Evolutionary conservation across 1,284 basidiomycete genomes (phyloP), one percentile per base, ranked within the genome.

Genomic region (Sphagnurus paluster): DNA sequence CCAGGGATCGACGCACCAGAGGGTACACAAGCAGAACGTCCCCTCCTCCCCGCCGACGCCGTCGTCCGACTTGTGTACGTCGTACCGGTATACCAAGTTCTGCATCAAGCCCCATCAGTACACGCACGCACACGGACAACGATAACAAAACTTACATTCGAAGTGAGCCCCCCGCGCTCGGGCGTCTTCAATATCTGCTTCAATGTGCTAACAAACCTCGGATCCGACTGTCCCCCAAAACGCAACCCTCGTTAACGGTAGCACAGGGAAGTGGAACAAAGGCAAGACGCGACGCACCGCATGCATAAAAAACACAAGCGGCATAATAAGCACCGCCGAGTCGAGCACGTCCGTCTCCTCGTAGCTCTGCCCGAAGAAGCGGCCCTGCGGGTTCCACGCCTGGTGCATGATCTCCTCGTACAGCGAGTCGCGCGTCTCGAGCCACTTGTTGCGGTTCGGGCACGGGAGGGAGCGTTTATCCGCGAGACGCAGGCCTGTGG

Each of bases 21-120:
- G 66, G 0, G 89, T 91, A 59, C 87, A 90, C 16, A 90, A 66
- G 54, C 86, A 87, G 64, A 90, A 90, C 0, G 86, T 90, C 6
- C 93, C 93, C 66, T 94, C 93, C 54, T 93, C 90, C 1, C 94
- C 93, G 4, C 93, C 93, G 14, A 96, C 90, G 5, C 93, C 94
- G 60, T 96, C 94, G 49, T 91, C 84, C 0, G 89, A 80, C 62
- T 88, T 87, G 23, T 63, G 68, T 9, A 89, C 84, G 60, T 96
- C 90, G 60, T 92, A 93, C 1, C 89, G 80, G 57, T 83, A 90
- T 4, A 90, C 87, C 7, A 88, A 70, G 50, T 79, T 80, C 82
- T 85, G 49, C 5, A 35, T 5, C 42, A 2, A 17, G 8, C n/a
- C 8, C 20, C 26, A 4, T 16, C 30, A 1, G n/a, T 25, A 39